Conservation (phyloP, 208 protist species). For the Wallacemonas collosoma region DNA sequence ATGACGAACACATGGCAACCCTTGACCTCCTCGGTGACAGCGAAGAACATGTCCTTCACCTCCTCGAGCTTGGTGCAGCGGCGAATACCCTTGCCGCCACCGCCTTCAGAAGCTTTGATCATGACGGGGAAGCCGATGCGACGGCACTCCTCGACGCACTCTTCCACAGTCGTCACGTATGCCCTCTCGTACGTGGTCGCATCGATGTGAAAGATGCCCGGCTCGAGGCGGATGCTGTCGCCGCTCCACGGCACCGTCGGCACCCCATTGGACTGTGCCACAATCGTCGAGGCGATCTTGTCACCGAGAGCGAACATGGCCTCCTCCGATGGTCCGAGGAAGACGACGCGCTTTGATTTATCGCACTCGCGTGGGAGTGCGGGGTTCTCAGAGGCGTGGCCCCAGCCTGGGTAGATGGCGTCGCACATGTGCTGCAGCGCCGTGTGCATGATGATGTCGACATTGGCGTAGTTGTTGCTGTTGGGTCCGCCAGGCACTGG, state of each 20-base stretch:
- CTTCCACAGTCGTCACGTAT: conserved; percentile 90
- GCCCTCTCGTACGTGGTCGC: conserved; percentile 85
- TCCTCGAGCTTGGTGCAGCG: conserved; percentile 84
- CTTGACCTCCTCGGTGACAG: conserved; percentile 95
- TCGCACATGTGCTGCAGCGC: conserved; percentile 92
- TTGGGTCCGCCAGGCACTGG: conserved; percentile 97
- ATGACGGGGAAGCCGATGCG: conserved; percentile 97
- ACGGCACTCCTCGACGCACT: conserved; percentile 84
- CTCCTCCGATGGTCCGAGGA: conserved; percentile 80
- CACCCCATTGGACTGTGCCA: conserved; percentile 96
- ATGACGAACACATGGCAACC: conserved; percentile 98
- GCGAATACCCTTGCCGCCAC: conserved; percentile 98
- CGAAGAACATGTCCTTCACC: conserved; percentile 84
- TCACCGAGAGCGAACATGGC: conserved; percentile 96
- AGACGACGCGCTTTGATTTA: conserved; percentile 60
- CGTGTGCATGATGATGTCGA: conserved; percentile 97
- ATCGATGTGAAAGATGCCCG: conserved; percentile 72
- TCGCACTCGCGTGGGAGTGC: conserved; percentile 89
- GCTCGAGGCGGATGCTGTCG: conserved; percentile 60
- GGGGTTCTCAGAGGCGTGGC: conserved; percentile 98
- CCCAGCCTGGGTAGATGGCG: conserved; percentile 99
- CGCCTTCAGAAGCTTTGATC: conserved; percentile 99
- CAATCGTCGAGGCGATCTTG: conserved; percentile 98
- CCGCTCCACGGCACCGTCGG: conserved; percentile 94
- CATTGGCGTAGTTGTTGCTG: conserved; percentile 99